Base-by-base conservation (phyloP, 129 eudicot genomes). In the Arctium minus region DNA sequence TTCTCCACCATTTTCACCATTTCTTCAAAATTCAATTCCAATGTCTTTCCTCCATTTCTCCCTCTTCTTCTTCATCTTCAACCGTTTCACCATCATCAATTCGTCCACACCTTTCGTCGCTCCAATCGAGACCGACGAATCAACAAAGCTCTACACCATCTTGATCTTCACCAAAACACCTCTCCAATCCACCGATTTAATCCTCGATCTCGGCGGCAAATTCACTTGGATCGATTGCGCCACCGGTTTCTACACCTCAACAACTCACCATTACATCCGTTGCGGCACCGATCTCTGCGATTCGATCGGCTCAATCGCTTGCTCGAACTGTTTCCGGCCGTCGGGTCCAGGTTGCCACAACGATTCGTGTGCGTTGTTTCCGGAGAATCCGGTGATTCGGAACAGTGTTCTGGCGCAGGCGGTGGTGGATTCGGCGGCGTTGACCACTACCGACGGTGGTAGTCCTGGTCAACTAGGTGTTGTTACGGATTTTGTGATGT, bases 181-280 rank as follows among this genome's bases (percentile, higher is more conserved):
- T 71, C 89, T 75, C 1, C 89, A 89, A 67, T 70, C 90, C 48
- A 75, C 96, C 8, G 68, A 80, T 10, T 74, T 91, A 13, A 75
- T 87, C 22, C 85, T 92, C 6, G 93, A 92, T 74, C 85, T 92
- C 46, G 91, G 93, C 8, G 86, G 89, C 5, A 81, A 85, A 50
- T 83, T 86, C 86, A 72, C 70, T 36, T 88, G 87, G 86, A 60
- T 83, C 85, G 89, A 88, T 64, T 90, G 93, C 85, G 72, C 79
- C 6, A 60, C 89, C 3, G 79, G 73, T 1, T 8, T 17, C 27
- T 90, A 86, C 89, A 67, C 74, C 1, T 88, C 94, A 77, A 69
- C 88, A 1, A 83, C 83, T 2, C 88, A 86, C 79, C 82, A 42
- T 37, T 80, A 85, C 82, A 80, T 90, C 76, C 82, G 64, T 33